A percentile compares a stretch with the other conserved stretches of the same genome.
phyloP scores from a whole-genome alignment of 257 asterid species.

The Solanum etuberosum region DNA sequence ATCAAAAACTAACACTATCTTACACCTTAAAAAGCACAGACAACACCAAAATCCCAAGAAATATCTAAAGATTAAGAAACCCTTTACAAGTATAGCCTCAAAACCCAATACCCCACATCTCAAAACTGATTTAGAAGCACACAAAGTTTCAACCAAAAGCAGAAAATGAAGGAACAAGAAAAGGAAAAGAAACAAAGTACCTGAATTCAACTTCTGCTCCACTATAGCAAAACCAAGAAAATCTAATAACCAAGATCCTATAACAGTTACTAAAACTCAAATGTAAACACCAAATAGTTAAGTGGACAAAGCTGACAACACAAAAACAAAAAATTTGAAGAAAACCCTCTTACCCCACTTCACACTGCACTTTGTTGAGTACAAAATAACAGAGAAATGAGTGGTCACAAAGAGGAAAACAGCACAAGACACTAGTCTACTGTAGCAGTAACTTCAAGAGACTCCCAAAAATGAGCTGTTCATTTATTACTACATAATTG shows the following conservation, averaged over 20 bases:
- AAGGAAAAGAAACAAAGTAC: not conserved
- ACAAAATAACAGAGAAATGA: not conserved
- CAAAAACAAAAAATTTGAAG: not conserved
- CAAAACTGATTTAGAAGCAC: not conserved
- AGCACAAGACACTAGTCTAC: not conserved
- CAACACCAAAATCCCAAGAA: not conserved
- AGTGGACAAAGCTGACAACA: not conserved
- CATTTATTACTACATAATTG: not conserved
- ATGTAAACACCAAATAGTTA: not conserved
- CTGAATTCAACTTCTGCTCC: slow-evolving; percentile 1
- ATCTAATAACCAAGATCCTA: not conserved
- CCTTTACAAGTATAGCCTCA: not conserved
- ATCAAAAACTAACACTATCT: not conserved
- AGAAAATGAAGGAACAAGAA: not conserved
- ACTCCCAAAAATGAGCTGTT: not conserved
- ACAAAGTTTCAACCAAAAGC: not conserved
- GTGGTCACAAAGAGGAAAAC: slow-evolving; percentile 10
- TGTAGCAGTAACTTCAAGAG: not conserved
- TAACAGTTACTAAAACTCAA: not conserved
- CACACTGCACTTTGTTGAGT: not conserved
- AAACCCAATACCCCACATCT: slow-evolving; percentile 4
- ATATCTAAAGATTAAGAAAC: not conserved
- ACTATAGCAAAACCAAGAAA: not conserved
- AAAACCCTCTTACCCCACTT: not conserved
- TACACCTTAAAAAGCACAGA: not conserved